A percentile compares a stretch with the other conserved stretches of the same genome.
These are phyloP conservation scores for Aureobasidium sp. DNA, from an alignment of 2,329 filamentous ascomycete species.

Conservation along the genomic window DNA sequence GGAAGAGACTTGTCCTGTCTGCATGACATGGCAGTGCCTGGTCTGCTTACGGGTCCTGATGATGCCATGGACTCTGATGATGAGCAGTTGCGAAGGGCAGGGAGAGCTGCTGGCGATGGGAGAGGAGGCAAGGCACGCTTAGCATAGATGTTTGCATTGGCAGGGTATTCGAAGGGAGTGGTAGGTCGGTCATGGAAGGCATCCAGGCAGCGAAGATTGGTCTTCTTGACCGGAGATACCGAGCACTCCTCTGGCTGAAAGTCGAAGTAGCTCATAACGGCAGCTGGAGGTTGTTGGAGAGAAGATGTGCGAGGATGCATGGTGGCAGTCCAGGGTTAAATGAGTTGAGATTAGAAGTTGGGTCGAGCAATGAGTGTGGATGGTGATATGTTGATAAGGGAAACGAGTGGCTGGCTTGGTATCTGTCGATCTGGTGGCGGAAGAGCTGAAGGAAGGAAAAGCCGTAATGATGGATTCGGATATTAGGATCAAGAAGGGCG, in stretches of 20 bases:
- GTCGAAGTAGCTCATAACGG: slow-evolving; percentile 15
- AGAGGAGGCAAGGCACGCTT: slow-evolving; percentile 20
- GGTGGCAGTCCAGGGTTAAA: slow-evolving; percentile 11
- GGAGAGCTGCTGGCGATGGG: slow-evolving; percentile 13
- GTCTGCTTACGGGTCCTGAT: slow-evolving; percentile 6
- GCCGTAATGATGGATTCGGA: slow-evolving; percentile 16
- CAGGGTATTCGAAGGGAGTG: slow-evolving; percentile 18
- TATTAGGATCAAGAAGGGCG: slow-evolving; percentile 6
- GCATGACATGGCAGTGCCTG: slow-evolving; percentile 15
- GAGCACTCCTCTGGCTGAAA: slow-evolving; percentile 11
- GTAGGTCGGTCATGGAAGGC: slow-evolving; percentile 18
- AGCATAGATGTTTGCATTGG: slow-evolving; percentile 19
- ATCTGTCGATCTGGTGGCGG: slow-evolving; percentile 13
- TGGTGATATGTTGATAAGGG: slow-evolving; percentile 10
- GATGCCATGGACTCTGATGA: slow-evolving; percentile 19
- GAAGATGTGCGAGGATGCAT: slow-evolving; percentile 15
- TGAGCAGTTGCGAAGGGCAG: slow-evolving; percentile 16
- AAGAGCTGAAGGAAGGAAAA: slow-evolving; percentile 6
- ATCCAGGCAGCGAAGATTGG: slow-evolving; percentile 18
- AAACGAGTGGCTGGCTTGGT: slow-evolving; percentile 14
- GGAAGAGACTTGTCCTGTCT: slow-evolving; percentile 18
- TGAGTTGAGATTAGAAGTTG: neutral
- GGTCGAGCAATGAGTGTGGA: neutral
- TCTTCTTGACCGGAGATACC: slow-evolving; percentile 16
- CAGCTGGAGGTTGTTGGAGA: slow-evolving; percentile 11